phyloP scores from a whole-genome alignment of 2,329 filamentous ascomycete genomes.

The Fusarium albidum region DNA sequence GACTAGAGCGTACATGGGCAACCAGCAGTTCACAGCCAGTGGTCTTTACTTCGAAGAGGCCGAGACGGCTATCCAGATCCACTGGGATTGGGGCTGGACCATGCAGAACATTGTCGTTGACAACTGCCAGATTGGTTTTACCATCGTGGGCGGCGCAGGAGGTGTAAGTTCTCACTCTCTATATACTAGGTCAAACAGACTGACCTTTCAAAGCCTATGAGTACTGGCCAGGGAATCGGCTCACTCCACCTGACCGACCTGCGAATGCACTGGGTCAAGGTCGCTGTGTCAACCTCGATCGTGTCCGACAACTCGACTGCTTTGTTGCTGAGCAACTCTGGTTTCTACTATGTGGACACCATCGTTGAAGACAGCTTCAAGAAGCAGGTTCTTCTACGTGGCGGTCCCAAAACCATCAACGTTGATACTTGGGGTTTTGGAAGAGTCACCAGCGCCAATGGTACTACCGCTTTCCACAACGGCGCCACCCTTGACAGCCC shows the following conservation, averaged over 20 bases:
- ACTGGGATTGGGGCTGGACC: conserved; percentile 81
- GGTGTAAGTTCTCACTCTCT: conserved; percentile 11
- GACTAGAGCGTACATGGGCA: conserved; percentile 50
- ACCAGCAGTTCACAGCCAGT: conserved; percentile 74
- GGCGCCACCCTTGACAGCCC: conserved; percentile 6
- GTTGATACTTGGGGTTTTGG: conserved; percentile 21
- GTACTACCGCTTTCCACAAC: conserved; percentile 17
- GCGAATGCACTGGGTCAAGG: not conserved
- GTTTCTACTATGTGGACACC: conserved; percentile 16
- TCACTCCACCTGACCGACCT: conserved; percentile 24
- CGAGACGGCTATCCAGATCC: conserved; percentile 72
- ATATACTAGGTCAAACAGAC: not conserved
- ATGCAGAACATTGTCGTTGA: conserved; percentile 71
- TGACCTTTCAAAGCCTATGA: not conserved
- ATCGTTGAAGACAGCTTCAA: conserved; percentile 4
- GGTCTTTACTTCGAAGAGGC: conserved; percentile 69
- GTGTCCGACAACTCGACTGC: conserved; percentile 23
- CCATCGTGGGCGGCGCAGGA: conserved; percentile 30
- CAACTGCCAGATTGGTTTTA: conserved; percentile 69
- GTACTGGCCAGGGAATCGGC: conserved; percentile 26
- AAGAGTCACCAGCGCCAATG: conserved; percentile 19
- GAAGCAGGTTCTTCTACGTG: conserved; percentile 13
- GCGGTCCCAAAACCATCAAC: not conserved
- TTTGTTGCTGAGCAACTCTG: conserved; percentile 17
- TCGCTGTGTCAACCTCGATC: conserved; percentile 6